Conservation (phyloP, 2,329 filamentous ascomycete genomes). For the Ophiocordyceps australis region DNA sequence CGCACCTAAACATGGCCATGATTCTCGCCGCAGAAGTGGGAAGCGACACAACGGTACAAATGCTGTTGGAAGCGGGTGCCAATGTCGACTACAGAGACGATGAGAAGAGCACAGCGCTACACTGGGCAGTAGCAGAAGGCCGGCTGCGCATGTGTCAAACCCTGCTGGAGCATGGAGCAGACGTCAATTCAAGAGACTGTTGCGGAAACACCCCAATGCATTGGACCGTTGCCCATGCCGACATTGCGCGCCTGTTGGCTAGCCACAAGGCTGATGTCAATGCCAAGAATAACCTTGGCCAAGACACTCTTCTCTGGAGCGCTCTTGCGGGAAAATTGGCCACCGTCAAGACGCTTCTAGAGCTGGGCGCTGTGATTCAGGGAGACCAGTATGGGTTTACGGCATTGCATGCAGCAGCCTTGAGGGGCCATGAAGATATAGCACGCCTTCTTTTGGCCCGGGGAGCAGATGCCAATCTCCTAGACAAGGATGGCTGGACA, state of each 20-base stretch:
- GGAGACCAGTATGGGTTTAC: slow-evolving; percentile 1
- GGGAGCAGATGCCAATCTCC: slow-evolving; percentile 1
- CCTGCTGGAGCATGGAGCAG: slow-evolving; percentile 1
- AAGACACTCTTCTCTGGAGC: slow-evolving; percentile 2
- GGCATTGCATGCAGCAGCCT: slow-evolving; percentile 3
- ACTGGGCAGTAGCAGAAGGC: slow-evolving; percentile 4
- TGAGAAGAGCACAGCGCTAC: slow-evolving; percentile 3
- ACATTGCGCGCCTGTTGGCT: slow-evolving; percentile 2
- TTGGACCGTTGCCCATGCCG: slow-evolving; percentile 2
- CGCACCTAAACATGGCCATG: slow-evolving; percentile 2
- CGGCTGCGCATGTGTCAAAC: not conserved
- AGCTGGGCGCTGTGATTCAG: slow-evolving; percentile 1
- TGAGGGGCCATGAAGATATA: slow-evolving; percentile 1
- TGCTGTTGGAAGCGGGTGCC: slow-evolving; percentile 2
- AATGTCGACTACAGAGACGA: slow-evolving; percentile 3
- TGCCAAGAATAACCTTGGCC: slow-evolving; percentile 1
- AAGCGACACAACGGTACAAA: slow-evolving; percentile 1
- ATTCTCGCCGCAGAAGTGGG: slow-evolving; percentile 4
- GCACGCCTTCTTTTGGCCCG: slow-evolving; percentile 1
- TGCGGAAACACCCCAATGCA: slow-evolving; percentile 4
- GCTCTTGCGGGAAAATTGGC: not conserved
- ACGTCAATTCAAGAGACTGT: slow-evolving; percentile 2
- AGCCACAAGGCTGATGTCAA: slow-evolving; percentile 2
- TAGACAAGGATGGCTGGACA: slow-evolving; percentile 3
- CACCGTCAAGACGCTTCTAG: slow-evolving; percentile 1